Evolutionary conservation across 306 rosid genomes (phyloP).

Genomic region (Hylodesmum podocarpum): DNA sequence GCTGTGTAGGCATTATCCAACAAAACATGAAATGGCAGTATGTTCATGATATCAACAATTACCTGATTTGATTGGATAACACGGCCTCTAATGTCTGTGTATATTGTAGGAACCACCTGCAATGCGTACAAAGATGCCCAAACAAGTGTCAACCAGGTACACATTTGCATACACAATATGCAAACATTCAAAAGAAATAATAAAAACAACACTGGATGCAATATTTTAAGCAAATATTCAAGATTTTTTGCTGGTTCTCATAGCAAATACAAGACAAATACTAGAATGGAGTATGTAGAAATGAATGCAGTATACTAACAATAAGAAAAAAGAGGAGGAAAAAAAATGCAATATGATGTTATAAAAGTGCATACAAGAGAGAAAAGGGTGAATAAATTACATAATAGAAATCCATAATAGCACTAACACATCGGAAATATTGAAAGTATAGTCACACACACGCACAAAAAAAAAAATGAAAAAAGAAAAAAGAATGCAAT

Average conservation of each 20-base stretch:
- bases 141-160: constrained; percentile 5
- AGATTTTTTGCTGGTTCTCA: neutral
- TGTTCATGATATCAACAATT: constrained; percentile 31
- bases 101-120: constrained; percentile 93
- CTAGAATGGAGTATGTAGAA: neutral
- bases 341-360: neutral
- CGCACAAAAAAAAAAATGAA: neutral
- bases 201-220: neutral
- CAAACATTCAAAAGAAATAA: neutral
- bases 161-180: neutral
- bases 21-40: constrained; percentile 12
- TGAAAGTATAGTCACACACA: neutral
- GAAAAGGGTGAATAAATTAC: neutral
- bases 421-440: neutral
- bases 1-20: constrained; percentile 29
- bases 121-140: neutral
- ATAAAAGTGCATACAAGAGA: neutral
- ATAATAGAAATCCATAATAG: neutral
- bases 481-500: neutral
- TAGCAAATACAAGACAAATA: neutral
- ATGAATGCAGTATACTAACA: neutral
- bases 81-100: constrained; percentile 64
- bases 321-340: neutral
- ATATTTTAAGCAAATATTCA: constrained; percentile 8
- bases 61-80: constrained; percentile 84